phyloP scores from a whole-genome alignment of 2,329 filamentous ascomycete genomes.

The Talaromyces sp. region DNA sequence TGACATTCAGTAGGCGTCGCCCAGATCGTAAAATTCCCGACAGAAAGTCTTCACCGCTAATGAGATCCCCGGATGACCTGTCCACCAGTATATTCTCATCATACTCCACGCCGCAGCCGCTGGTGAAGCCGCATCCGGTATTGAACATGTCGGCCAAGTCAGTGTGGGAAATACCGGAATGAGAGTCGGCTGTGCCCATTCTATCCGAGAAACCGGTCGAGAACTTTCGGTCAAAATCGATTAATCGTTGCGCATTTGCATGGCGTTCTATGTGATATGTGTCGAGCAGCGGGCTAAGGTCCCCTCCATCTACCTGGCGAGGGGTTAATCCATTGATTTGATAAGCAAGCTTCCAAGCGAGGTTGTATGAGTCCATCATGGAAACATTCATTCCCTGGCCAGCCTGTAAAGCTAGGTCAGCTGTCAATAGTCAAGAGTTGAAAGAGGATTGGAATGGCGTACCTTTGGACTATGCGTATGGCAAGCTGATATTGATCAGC shows the following conservation, averaged over 20 bases:
- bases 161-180: background rate
- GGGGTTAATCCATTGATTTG: background rate
- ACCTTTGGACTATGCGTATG: background rate
- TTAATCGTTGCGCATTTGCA: background rate
- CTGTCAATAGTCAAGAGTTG: background rate
- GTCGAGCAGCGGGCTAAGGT: background rate
- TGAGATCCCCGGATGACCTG: background rate
- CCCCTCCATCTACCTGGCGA: background rate
- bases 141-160: background rate
- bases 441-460: background rate
- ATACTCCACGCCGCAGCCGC: background rate
- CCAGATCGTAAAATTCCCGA: background rate
- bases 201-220: background rate
- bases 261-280: background rate
- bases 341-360: background rate
- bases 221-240: background rate
- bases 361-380: background rate
- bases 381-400: background rate
- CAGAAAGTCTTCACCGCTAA: background rate
- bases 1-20: background rate
- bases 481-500: background rate
- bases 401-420: background rate
- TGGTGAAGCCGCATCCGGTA: background rate
- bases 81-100: background rate
- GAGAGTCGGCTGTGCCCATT: background rate